Base-by-base conservation (phyloP, 2,329 filamentous ascomycete species). In the Cladorrhinum sp. region DNA sequence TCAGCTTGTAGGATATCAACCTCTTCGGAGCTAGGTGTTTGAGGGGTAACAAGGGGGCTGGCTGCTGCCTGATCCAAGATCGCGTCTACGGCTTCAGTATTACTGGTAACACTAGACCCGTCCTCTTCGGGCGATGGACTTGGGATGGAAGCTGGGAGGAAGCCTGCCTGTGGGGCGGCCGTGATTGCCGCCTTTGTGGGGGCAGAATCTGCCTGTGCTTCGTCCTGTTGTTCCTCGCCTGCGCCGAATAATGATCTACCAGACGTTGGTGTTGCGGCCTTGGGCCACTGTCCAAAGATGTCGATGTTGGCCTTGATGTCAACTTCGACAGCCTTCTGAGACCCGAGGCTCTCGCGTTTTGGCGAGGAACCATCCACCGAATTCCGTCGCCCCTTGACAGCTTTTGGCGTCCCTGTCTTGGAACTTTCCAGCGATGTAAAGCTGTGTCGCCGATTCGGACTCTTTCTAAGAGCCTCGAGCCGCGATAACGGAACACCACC, bases 301-400 rank as follows among this genome's bases (percentile, higher is more conserved):
- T 75, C 72, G 1, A 73, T 66, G 30, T 73, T 73, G 3, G 63
- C 66, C 24, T 71, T 70, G 14, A 71, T 69, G 48, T 75, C 73
- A 16, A 75, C 68, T 24, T 67, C 65, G 33, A 71, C 61, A 24
- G 67, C 64, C 16, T 60, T 50, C n/a, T 48, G 18, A 39, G 16
- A 12, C 10, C 23, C 53, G 18, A 48, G 21, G 14, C 16, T 55
- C 3, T 61, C 56, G 2, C 14, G 26, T n/a, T 48, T 23, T 5
- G 26, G 33, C 14, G 26, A 57, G 18, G 53, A 1, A 52, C 64
- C 36, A 39, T 70, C 66, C 12, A 72, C 58, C 0, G 70, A 71
- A 12, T 66, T 68, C 4, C 69, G 68, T 21, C 67, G 51, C 1
- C 26, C 39, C 24, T 64, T 66, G 18, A 50, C 24, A 9, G 12